phyloP scores from a whole-genome alignment of 768 basidiomycete species.

The Piloderma croceum region DNA sequence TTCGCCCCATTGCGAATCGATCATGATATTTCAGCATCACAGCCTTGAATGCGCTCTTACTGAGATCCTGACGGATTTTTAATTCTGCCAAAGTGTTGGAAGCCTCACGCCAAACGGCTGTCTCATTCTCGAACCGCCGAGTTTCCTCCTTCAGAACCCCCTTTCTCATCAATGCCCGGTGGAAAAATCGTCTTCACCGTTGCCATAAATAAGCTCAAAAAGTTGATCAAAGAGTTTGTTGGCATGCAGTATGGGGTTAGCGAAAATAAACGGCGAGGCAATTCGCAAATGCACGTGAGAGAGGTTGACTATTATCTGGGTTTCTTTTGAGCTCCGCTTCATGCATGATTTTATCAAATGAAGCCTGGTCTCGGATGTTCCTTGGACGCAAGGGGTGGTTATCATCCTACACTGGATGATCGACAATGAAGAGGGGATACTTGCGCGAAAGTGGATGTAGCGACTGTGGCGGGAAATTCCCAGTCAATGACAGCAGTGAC shows the following conservation, averaged over 20 bases:
- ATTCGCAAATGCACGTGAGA: slow-evolving; percentile 1
- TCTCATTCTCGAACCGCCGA: slow-evolving; percentile 4
- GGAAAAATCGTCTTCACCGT: slow-evolving; percentile 5
- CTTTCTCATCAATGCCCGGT: slow-evolving; percentile 6
- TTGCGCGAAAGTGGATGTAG: slow-evolving; percentile 4
- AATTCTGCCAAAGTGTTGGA: slow-evolving; percentile 3
- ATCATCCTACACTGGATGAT: slow-evolving; percentile 6
- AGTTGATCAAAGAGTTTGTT: slow-evolving; percentile 4
- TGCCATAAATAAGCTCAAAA: slow-evolving; percentile 5
- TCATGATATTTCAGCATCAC: slow-evolving; percentile 2
- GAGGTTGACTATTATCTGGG: not conserved
- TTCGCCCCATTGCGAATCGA: too few relatives aligned
- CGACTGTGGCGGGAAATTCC: slow-evolving; percentile 10
- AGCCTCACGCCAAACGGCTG: slow-evolving; percentile 3
- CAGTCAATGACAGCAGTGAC: too few relatives aligned
- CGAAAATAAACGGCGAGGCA: slow-evolving; percentile 5
- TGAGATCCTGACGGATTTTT: not conserved
- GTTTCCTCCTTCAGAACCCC: too few relatives aligned
- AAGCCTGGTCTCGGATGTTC: slow-evolving; percentile 6
- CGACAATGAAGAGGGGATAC: slow-evolving; percentile 7
- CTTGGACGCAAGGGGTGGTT: slow-evolving; percentile 5
- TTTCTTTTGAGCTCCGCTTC: slow-evolving; percentile 4
- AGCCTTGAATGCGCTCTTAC: slow-evolving; percentile 2
- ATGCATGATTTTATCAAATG: slow-evolving; percentile 4
- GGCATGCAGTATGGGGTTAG: slow-evolving; percentile 2